phyloP scores from a whole-genome alignment of 2,329 filamentous ascomycete genomes.

The Epichloe hybrida region DNA sequence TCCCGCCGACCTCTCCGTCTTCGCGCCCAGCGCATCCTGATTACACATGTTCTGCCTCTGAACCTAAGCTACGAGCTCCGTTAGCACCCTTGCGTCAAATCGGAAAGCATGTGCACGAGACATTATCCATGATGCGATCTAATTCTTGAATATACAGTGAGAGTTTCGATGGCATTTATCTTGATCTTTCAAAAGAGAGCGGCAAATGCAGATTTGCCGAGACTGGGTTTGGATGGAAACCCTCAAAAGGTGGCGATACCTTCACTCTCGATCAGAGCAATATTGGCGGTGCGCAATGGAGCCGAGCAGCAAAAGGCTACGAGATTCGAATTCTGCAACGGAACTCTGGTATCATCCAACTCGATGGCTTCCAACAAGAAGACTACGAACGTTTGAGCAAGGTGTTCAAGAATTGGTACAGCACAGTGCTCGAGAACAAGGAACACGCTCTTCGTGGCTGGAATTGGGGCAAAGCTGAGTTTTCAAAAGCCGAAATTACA shows the following conservation, averaged over 20 bases:
- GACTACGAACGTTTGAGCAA: slow-evolving; percentile 85
- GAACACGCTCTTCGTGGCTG: slow-evolving; percentile 92
- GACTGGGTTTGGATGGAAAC: slow-evolving; percentile 91
- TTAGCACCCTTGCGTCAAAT: background rate
- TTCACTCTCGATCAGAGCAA: slow-evolving; percentile 85
- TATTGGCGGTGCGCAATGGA: slow-evolving; percentile 85
- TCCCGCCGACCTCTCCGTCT: background rate
- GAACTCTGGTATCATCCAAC: slow-evolving; percentile 73
- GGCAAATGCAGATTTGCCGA: slow-evolving; percentile 94
- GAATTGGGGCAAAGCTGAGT: slow-evolving; percentile 99
- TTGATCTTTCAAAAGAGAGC: slow-evolving; percentile 84
- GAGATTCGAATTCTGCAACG: slow-evolving; percentile 86
- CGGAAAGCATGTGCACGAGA: background rate
- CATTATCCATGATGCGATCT: background rate
- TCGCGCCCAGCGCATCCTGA: background rate
- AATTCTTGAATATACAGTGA: slow-evolving; percentile 37
- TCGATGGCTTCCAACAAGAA: slow-evolving; percentile 91
- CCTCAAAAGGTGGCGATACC: slow-evolving; percentile 71
- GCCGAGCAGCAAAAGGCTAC: slow-evolving; percentile 78
- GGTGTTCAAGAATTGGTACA: slow-evolving; percentile 97
- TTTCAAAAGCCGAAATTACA: slow-evolving; percentile 83
- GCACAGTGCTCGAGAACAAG: slow-evolving; percentile 77
- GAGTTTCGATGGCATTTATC: slow-evolving; percentile 93
- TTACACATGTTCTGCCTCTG: background rate
- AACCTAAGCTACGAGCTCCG: background rate